These are phyloP conservation scores for Rhodofomes roseus DNA, from an alignment of 1,284 basidiomycete species.

Conservation along the genomic window DNA sequence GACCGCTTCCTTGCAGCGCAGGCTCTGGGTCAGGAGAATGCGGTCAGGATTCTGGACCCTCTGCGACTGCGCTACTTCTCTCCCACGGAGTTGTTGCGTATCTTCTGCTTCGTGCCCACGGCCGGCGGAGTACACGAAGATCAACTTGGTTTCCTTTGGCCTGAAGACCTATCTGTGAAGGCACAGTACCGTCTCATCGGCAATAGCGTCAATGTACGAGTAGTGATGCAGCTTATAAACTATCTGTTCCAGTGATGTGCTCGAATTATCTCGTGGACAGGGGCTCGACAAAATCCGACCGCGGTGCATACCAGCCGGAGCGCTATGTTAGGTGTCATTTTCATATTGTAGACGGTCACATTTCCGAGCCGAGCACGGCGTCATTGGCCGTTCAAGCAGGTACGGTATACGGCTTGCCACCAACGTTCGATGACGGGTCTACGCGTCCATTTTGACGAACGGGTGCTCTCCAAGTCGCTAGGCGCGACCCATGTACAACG, in stretches of 20 bases:
- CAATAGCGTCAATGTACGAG: slow-evolving; percentile 75
- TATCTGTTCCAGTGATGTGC: slow-evolving; percentile 37
- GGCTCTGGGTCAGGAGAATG: slow-evolving; percentile 33
- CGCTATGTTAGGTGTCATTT: no score
- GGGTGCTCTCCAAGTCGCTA: no score
- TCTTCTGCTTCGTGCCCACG: slow-evolving; percentile 55
- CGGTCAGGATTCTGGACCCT: slow-evolving; percentile 51
- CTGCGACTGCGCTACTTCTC: slow-evolving; percentile 69
- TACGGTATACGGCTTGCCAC: no score
- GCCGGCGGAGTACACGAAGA: background rate
- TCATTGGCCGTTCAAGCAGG: no score
- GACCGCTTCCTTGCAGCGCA: slow-evolving; percentile 51
- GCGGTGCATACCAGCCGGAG: no score
- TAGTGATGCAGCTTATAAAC: slow-evolving; percentile 52
- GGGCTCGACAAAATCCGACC: no score
- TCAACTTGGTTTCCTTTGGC: slow-evolving; percentile 52
- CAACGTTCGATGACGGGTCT: no score
- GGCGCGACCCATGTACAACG: no score
- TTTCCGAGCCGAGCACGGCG: no score
- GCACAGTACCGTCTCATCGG: slow-evolving; percentile 72
- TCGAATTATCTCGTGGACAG: no score
- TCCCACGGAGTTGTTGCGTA: slow-evolving; percentile 62
- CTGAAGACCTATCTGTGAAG: slow-evolving; percentile 51
- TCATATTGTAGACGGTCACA: no score
- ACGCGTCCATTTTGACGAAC: no score